Evolutionary conservation across 208 protist species (phyloP).

Genomic region (Acanthamoeba rhysodes): DNA sequence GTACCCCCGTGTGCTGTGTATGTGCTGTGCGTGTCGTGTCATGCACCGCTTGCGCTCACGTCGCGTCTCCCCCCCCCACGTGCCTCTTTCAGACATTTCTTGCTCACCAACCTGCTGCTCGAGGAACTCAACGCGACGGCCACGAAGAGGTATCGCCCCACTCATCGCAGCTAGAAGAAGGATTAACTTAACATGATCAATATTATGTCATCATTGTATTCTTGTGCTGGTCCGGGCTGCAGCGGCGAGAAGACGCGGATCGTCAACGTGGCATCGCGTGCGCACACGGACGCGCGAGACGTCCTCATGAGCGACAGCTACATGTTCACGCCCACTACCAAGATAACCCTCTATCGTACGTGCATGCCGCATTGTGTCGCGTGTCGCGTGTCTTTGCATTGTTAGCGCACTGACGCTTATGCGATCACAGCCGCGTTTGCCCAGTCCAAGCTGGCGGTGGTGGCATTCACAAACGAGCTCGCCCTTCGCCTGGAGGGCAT

Average conservation of each 20-base stretch:
- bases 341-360: conserved; percentile 25
- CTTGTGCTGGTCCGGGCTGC: background rate
- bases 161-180: no score
- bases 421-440: conserved; percentile 28
- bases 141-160: background rate
- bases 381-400: background rate
- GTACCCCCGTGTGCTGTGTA: background rate
- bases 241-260: conserved; percentile 44
- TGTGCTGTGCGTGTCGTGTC: background rate
- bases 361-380: background rate
- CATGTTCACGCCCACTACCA: background rate
- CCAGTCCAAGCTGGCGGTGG: conserved; percentile 45
- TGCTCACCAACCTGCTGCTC: conserved; percentile 53
- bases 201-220: background rate
- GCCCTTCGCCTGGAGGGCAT: conserved; percentile 30
- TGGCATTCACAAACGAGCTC: conserved; percentile 57
- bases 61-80: no score
- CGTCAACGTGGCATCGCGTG: conserved; percentile 42
- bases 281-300: conserved; percentile 22
- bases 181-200: background rate
- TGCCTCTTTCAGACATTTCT: conserved; percentile 15
- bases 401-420: no score
- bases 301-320: background rate
- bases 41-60: background rate
- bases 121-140: conserved; percentile 26